Conservation (phyloP, 176 grass and related monocot genomes). For the Alloteropsis semialata region DNA sequence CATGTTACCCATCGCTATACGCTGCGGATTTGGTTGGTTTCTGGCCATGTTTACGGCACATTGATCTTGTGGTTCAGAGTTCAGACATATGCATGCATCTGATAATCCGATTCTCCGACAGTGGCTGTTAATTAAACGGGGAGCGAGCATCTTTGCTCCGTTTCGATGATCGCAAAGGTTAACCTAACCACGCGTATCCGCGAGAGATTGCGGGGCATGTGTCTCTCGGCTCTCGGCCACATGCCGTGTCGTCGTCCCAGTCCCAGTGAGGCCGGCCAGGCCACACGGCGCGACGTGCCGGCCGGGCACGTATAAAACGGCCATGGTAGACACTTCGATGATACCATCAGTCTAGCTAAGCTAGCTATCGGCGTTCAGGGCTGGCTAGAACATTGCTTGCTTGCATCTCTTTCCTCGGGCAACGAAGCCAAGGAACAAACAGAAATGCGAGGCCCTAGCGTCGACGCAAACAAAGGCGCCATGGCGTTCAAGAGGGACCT, state of each 20-base stretch:
- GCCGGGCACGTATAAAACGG: neutral
- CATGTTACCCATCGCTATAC: constrained; percentile 9
- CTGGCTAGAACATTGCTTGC: neutral
- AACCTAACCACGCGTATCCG: neutral
- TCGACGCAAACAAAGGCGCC: neutral
- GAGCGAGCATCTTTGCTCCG: neutral
- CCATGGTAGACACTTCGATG: neutral
- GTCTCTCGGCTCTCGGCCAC: neutral
- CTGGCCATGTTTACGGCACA: neutral
- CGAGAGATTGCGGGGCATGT: neutral
- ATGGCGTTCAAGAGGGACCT: constrained; percentile 45
- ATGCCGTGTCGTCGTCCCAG: neutral
- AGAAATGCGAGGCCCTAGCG: constrained; percentile 38
- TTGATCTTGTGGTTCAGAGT: neutral
- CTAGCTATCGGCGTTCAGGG: neutral
- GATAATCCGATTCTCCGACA: constrained; percentile 1
- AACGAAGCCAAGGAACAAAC: neutral
- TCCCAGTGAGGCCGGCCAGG: neutral
- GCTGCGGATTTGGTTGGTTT: neutral
- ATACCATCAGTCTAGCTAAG: too few relatives aligned
- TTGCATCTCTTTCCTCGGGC: neutral
- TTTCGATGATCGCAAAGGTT: constrained; percentile 5
- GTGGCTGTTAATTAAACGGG: neutral
- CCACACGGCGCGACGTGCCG: neutral
- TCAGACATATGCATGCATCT: neutral